phyloP scores from a whole-genome alignment of 2,329 filamentous ascomycete genomes.

The Diaporthe humulicola region DNA sequence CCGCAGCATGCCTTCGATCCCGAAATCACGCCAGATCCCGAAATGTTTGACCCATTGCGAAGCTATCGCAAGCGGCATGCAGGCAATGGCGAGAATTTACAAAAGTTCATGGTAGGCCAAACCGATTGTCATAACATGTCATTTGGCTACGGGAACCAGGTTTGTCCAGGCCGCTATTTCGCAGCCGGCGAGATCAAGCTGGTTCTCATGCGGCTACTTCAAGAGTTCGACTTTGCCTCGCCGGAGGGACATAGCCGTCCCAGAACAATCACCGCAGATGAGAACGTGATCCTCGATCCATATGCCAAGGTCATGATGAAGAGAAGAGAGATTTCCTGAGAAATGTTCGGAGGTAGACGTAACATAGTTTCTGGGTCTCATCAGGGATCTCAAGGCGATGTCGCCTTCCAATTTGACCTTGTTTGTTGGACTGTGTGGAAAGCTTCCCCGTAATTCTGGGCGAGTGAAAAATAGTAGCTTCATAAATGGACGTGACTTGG shows the following conservation, averaged over 20 bases:
- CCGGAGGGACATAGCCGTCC: not conserved
- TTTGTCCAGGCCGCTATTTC: slow-evolving; percentile 40
- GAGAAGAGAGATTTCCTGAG: not conserved
- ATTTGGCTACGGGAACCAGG: slow-evolving; percentile 43
- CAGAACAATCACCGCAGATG: not conserved
- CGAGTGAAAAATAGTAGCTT: too few species aligned
- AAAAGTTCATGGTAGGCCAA: not conserved
- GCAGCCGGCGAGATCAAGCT: slow-evolving; percentile 43
- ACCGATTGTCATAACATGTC: not conserved
- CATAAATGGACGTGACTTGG: too few species aligned
- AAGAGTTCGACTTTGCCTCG: slow-evolving; percentile 39
- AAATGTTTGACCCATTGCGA: not conserved
- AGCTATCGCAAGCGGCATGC: not conserved
- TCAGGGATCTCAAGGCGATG: too few species aligned
- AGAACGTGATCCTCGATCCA: slow-evolving; percentile 13
- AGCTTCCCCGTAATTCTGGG: too few species aligned
- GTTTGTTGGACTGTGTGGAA: too few species aligned
- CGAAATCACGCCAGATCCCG: not conserved
- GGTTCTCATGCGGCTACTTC: slow-evolving; percentile 39
- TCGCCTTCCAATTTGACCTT: too few species aligned
- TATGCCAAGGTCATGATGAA: slow-evolving; percentile 19
- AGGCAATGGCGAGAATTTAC: not conserved
- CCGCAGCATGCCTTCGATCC: slow-evolving; percentile 17
- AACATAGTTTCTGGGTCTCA: too few species aligned
- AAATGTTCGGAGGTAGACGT: too few species aligned